These are phyloP conservation scores for Umbelopsis ramanniana DNA, from an alignment of 192 early-diverging fungal species.

Conservation along the genomic window DNA sequence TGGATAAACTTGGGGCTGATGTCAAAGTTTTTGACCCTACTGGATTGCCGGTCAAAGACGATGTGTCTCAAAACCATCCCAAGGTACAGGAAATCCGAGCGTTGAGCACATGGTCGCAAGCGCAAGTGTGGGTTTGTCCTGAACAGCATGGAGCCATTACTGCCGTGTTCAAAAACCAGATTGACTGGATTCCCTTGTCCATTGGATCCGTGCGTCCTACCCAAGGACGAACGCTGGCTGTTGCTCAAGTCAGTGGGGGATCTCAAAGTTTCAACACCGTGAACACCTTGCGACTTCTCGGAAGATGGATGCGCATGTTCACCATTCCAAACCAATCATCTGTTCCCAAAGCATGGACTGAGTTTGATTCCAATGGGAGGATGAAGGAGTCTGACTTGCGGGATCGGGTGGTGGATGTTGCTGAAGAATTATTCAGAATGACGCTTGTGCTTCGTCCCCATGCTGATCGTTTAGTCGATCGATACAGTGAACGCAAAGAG, in stretches of 20 bases:
- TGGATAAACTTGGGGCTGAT: slow-evolving; percentile 54
- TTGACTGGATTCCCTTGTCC: slow-evolving; percentile 54
- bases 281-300: slow-evolving; percentile 52
- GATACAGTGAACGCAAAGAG: slow-evolving; percentile 54
- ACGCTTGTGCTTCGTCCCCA: slow-evolving; percentile 45
- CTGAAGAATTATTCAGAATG: slow-evolving; percentile 55
- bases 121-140: slow-evolving; percentile 57
- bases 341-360: slow-evolving; percentile 60
- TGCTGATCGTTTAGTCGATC: slow-evolving; percentile 47
- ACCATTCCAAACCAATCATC: slow-evolving; percentile 58
- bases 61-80: slow-evolving; percentile 47
- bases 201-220: slow-evolving; percentile 51
- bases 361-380: slow-evolving; percentile 50
- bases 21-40: slow-evolving; percentile 52
- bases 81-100: slow-evolving; percentile 55
- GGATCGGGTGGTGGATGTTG: slow-evolving; percentile 57
- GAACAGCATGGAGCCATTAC: slow-evolving; percentile 60
- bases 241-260: slow-evolving; percentile 54
- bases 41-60: slow-evolving; percentile 57
- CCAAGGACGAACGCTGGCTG: slow-evolving; percentile 44
- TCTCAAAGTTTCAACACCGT: slow-evolving; percentile 59
- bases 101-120: slow-evolving; percentile 56
- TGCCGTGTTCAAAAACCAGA: slow-evolving; percentile 58
- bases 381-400: slow-evolving; percentile 48
- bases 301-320: slow-evolving; percentile 62